phyloP scores from a whole-genome alignment of 2,329 filamentous ascomycete species.

The Fusarium tjaetaba region DNA sequence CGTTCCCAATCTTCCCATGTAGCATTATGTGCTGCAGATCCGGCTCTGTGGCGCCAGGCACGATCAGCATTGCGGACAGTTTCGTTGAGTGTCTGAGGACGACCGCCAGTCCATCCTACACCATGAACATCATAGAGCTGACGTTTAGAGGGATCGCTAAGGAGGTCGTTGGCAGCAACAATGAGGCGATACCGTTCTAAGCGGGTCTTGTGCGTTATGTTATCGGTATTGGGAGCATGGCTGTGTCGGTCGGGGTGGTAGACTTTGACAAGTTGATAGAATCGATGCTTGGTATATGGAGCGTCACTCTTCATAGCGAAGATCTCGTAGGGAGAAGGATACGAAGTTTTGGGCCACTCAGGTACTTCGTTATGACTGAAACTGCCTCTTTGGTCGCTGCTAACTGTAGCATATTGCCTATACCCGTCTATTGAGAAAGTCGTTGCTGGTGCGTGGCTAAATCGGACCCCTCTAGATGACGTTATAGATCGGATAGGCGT shows the following conservation, averaged over 20 bases:
- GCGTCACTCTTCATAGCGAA: conserved; percentile 68
- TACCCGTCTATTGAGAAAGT: conserved; percentile 2
- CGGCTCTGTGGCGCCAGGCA: conserved; percentile 60
- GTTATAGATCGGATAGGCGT: conserved; percentile 33
- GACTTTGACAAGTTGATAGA: conserved; percentile 91
- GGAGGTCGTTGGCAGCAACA: conserved; percentile 86
- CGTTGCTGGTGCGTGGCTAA: conserved; percentile 7
- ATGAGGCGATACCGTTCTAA: conserved; percentile 92
- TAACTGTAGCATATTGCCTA: conserved; percentile 39
- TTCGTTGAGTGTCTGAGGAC: conserved; percentile 60
- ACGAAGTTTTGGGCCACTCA: conserved; percentile 58
- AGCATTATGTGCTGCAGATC: conserved; percentile 73
- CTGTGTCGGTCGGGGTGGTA: conserved; percentile 86
- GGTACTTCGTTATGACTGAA: conserved; percentile 26
- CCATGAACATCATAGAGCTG: conserved; percentile 85
- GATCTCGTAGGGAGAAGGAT: conserved; percentile 91
- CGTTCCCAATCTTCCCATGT: conserved; percentile 99
- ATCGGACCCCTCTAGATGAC: conserved; percentile 32
- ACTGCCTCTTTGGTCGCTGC: conserved; percentile 6
- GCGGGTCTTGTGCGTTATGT: conserved; percentile 65
- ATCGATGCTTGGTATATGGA: conserved; percentile 83
- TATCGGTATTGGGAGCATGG: conserved; percentile 41
- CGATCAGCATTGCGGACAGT: conserved; percentile 52
- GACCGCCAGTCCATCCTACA: conserved; percentile 77
- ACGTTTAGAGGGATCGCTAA: conserved; percentile 82